Conservation (phyloP, 768 basidiomycete genomes). For the Mycena pura region DNA sequence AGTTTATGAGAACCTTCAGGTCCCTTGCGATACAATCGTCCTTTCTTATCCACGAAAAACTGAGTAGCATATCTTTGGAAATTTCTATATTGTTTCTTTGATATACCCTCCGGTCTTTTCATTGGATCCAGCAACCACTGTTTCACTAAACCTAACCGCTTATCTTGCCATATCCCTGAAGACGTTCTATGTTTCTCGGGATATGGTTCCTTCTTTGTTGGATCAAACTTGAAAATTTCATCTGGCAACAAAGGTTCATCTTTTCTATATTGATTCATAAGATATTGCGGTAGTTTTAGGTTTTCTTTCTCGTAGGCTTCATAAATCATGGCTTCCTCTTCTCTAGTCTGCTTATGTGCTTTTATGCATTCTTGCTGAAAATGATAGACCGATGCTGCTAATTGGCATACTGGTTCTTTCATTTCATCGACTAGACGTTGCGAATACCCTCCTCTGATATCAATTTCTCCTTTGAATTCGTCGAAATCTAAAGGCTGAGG, state of each 20-base stretch:
- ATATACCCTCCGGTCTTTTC: conserved; percentile 34
- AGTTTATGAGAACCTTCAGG: neutral
- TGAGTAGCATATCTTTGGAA: conserved; percentile 32
- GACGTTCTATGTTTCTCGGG: conserved; percentile 5
- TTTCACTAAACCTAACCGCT: conserved; percentile 8
- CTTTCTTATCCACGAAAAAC: conserved; percentile 27
- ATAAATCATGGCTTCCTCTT: no score
- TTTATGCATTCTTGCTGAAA: no score
- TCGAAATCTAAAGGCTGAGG: no score
- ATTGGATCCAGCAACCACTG: conserved; percentile 31
- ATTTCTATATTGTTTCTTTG: conserved; percentile 31
- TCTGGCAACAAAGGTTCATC: conserved; percentile 28
- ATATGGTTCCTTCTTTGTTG: conserved; percentile 20
- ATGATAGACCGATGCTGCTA: no score
- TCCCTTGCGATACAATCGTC: conserved; percentile 29
- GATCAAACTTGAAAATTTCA: conserved; percentile 29
- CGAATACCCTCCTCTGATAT: no score
- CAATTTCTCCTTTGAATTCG: no score
- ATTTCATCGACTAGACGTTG: no score
- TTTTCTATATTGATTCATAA: no score
- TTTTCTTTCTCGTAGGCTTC: no score
- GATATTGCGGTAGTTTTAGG: no score
- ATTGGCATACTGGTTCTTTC: no score
- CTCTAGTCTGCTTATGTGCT: no score
- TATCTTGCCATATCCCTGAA: conserved; percentile 21